Evolutionary conservation across 106 monocot species (phyloP).

Genomic region (Gastrodia elata): DNA sequence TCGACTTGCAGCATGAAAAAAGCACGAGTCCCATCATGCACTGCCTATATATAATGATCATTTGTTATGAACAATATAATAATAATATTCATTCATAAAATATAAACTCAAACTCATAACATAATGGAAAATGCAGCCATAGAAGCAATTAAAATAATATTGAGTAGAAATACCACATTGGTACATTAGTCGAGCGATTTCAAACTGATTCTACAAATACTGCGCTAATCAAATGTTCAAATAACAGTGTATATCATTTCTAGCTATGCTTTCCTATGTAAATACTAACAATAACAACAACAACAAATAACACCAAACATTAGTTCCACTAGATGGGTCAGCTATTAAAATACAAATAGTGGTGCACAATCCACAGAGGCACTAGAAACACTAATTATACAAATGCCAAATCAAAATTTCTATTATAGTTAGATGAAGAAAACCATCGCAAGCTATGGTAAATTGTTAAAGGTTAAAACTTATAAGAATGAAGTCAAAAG

Average conservation of each 20-base stretch:
- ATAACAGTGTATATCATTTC: not conserved
- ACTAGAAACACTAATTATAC: not conserved
- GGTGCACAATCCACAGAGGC: not conserved
- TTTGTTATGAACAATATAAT: not conserved
- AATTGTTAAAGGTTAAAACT: not conserved
- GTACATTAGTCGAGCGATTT: not conserved
- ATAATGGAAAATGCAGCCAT: not conserved
- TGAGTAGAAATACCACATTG: not conserved
- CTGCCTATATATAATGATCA: constrained; percentile 32
- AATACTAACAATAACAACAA: too few relatives aligned
- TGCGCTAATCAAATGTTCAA: not conserved
- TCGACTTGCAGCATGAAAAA: constrained; percentile 84
- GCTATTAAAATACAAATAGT: not conserved
- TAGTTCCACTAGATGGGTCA: too few relatives aligned
- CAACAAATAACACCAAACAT: too few relatives aligned
- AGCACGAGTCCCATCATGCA: constrained; percentile 70
- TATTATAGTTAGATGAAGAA: too few relatives aligned
- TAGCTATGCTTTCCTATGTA: not conserved
- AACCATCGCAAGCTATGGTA: not conserved
- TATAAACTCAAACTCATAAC: not conserved
- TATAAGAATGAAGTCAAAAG: not conserved
- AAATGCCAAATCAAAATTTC: not conserved
- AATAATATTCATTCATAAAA: not conserved
- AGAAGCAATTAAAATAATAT: not conserved
- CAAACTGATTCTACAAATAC: not conserved